Evolutionary conservation across 495 filamentous ascomycete species (phyloP), one percentile per base, ranked within the genome.

Genomic region (Platismatia glauca): DNA sequence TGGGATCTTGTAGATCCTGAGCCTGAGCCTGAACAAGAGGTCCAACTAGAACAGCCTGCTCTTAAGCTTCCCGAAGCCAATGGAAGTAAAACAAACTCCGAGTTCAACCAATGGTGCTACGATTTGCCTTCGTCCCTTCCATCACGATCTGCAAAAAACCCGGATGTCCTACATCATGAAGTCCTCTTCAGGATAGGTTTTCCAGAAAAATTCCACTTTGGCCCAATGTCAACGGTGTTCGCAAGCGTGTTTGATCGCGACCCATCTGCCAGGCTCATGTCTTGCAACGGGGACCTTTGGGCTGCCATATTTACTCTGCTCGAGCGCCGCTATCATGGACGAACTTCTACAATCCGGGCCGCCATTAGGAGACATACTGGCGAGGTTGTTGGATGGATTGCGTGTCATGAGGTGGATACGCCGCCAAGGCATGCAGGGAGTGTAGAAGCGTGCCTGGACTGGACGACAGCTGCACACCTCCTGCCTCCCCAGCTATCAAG

Each of bases 1-100:
- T 90, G 87, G 87, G 86, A 89, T 71, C 50, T 86, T 18, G 75
- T 89, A 4, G 87, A 89, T 70, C 82, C 83, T 27, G 71, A 48
- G 44, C 44, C 13, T 22, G n/a, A 46, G 6, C 20, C 43, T 11
- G 7, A 46, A 8, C 43, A 22, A 48, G 22, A 27, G 13, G 7
- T 27, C 22, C 11, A 27, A 48, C 11, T 22, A 48, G n/a, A 48
- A 27, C n/a, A 24, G 24, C 31, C 48, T 52, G 5, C 48, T 52
- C 12, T 27, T 31, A 29, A 15, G 7, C 2, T 4, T 52, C 16
- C 48, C 18, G 27, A 13, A 31, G 48, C 27, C 13, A 18, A 52
- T 2, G 11, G 11, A 31, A 4, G 2, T 18, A 16, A 1, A 13
- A 1, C 1, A 7, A 31, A 18, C 6, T 16, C 24, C 18, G 7